These are phyloP conservation scores for Kurtzmaniella cleridarum DNA, from an alignment of 805 yeast species.

Conservation along the genomic window DNA sequence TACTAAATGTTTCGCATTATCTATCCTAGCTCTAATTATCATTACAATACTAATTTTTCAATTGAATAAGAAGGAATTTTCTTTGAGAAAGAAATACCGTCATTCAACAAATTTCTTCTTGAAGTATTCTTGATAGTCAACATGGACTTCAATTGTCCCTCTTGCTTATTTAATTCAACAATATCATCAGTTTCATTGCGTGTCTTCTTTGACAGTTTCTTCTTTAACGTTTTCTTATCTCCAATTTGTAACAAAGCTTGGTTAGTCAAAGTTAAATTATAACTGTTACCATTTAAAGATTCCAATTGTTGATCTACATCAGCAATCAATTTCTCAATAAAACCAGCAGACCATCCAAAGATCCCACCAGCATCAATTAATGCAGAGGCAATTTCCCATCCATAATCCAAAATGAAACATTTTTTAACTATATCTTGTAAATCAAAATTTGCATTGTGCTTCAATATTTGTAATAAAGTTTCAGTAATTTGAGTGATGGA, in stretches of 20 bases:
- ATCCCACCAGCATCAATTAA: slow-evolving; percentile 72
- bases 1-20: no score
- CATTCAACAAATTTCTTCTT: slow-evolving; percentile 22
- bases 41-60: slow-evolving; percentile 40
- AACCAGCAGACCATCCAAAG: slow-evolving; percentile 54
- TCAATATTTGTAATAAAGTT: slow-evolving; percentile 33
- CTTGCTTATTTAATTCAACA: slow-evolving; percentile 18
- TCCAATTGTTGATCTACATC: slow-evolving; percentile 46
- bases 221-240: slow-evolving; percentile 20
- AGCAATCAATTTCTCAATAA: slow-evolving; percentile 39
- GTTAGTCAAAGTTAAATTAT: slow-evolving; percentile 41
- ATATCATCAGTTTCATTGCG: slow-evolving; percentile 22
- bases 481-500: slow-evolving; percentile 54
- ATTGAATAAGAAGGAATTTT: slow-evolving; percentile 52
- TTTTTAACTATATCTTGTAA: slow-evolving; percentile 34
- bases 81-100: slow-evolving; percentile 25
- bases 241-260: slow-evolving; percentile 32
- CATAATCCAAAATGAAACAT: slow-evolving; percentile 38
- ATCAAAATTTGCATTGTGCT: slow-evolving; percentile 20
- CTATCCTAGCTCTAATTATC: not conserved
- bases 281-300: slow-evolving; percentile 36
- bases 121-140: slow-evolving; percentile 26
- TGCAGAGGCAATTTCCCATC: slow-evolving; percentile 58
- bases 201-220: slow-evolving; percentile 11
- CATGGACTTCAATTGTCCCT: slow-evolving; percentile 28